Percentiles rank a stretch among this genome's conserved stretches.
These are phyloP conservation scores for Gossypium schwendimanii DNA, from an alignment of 441 rosid genomes.

Conservation along the genomic window DNA sequence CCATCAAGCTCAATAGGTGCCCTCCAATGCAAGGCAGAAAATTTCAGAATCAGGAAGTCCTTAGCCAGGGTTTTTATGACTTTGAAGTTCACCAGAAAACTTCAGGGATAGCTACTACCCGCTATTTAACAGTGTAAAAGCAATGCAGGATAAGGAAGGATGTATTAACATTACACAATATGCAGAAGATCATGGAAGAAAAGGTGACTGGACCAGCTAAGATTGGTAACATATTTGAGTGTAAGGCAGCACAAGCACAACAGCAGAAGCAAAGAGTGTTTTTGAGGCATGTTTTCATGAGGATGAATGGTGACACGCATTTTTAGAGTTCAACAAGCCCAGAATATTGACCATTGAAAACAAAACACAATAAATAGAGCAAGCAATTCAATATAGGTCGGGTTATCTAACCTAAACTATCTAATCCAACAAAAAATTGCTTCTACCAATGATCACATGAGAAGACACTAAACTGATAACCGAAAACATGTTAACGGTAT, in stretches of 20 bases:
- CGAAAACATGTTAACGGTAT: not conserved
- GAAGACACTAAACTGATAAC: not conserved
- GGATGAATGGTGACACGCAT: not conserved
- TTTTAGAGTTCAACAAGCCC: not conserved
- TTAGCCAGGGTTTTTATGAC: not conserved
- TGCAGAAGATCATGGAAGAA: not conserved
- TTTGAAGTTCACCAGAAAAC: not conserved
- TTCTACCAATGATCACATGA: not conserved
- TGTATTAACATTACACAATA: not conserved
- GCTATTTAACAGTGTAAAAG: not conserved
- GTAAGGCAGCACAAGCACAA: not conserved
- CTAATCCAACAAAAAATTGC: not conserved
- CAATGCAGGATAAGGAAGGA: not conserved
- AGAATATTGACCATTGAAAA: not conserved
- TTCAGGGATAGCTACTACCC: not conserved
- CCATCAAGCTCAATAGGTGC: not conserved
- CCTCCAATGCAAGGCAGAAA: not conserved
- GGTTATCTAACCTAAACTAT: not conserved
- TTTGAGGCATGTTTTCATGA: not conserved
- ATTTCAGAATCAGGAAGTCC: not conserved
- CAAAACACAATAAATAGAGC: not conserved
- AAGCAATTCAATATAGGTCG: not conserved
- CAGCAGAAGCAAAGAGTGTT: not conserved
- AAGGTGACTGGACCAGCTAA: not conserved
- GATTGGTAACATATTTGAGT: not conserved